Evolutionary conservation across 257 asterid genomes (phyloP).

Genomic region (Solanum phureja): DNA sequence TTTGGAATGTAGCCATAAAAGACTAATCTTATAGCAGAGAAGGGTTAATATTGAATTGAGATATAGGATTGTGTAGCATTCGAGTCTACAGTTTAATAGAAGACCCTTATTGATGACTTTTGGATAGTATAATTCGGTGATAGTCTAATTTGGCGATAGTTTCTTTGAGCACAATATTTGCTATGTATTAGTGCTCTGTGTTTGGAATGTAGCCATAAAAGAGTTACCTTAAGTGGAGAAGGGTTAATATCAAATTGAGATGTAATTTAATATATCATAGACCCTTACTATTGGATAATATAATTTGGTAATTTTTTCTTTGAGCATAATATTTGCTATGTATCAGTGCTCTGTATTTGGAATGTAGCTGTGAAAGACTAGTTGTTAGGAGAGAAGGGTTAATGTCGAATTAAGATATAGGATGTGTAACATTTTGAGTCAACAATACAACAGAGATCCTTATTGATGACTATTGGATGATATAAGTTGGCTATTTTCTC

Average conservation of each 20-base stretch:
- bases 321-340: not conserved
- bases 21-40: not conserved
- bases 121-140: too few relatives aligned
- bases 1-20: not conserved
- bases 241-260: not conserved
- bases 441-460: not conserved
- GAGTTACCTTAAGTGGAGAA: not conserved
- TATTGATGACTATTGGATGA: not conserved
- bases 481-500: not conserved
- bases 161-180: not conserved
- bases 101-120: too few relatives aligned
- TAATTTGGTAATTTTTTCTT: not conserved
- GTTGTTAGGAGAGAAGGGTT: not conserved
- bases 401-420: not conserved
- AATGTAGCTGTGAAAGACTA: not conserved
- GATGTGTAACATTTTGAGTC: not conserved
- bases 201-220: not conserved
- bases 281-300: not conserved
- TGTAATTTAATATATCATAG: not conserved
- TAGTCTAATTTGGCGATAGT: too few relatives aligned
- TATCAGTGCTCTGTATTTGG: not conserved
- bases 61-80: not conserved
- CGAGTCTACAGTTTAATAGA: too few relatives aligned
- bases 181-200: not conserved
- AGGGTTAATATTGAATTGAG: not conserved